Evolutionary conservation across 805 yeast species (phyloP).

Genomic region (Metschnikowia corniflorae): DNA sequence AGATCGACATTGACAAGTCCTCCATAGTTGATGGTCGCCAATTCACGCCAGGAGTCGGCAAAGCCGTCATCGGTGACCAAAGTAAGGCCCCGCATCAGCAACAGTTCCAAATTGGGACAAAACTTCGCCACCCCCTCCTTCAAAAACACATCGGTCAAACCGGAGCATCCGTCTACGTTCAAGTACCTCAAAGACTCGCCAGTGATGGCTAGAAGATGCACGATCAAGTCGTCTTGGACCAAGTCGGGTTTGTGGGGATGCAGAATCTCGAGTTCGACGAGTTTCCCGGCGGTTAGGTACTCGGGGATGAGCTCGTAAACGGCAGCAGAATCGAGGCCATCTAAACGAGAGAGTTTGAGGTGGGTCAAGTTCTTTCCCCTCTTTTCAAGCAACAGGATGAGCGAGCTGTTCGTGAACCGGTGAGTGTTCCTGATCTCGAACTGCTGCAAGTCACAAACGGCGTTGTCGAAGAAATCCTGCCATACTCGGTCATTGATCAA

Average conservation of each 20-base stretch:
- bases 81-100: slow-evolving; percentile 59
- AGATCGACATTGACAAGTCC: slow-evolving; percentile 62
- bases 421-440: slow-evolving; percentile 80
- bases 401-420: slow-evolving; percentile 65
- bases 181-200: slow-evolving; percentile 61
- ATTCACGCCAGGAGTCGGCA: slow-evolving; percentile 51
- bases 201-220: slow-evolving; percentile 54
- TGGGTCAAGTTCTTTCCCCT: slow-evolving; percentile 52
- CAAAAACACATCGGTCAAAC: slow-evolving; percentile 61
- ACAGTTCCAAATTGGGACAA: slow-evolving; percentile 50
- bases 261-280: slow-evolving; percentile 61
- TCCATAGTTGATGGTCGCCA: slow-evolving; percentile 44
- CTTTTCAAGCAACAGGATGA: slow-evolving; percentile 57
- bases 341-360: slow-evolving; percentile 64
- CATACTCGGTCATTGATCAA: slow-evolving; percentile 72
- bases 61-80: slow-evolving; percentile 70
- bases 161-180: slow-evolving; percentile 68
- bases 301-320: slow-evolving; percentile 66
- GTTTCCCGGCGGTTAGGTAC: slow-evolving; percentile 41
- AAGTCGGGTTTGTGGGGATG: slow-evolving; percentile 65
- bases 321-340: slow-evolving; percentile 59
- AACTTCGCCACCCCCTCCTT: slow-evolving; percentile 57
- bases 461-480: slow-evolving; percentile 65
- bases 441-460: slow-evolving; percentile 50
- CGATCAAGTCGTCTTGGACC: slow-evolving; percentile 63